Base-by-base conservation (phyloP, 148 eudicot genomes). In the Fagopyrum tataricum region DNA sequence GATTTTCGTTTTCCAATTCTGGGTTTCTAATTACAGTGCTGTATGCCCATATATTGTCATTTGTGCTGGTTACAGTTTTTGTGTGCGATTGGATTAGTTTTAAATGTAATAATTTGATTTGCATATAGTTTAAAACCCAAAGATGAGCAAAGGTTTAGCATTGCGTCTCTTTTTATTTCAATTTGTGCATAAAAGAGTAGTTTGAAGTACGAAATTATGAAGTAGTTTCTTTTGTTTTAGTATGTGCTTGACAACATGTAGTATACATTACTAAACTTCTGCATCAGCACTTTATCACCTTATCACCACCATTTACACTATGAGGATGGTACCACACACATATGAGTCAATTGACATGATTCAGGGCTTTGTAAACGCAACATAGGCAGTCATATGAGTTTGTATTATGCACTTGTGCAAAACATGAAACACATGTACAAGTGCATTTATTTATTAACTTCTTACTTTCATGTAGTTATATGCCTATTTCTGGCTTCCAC, bases 401-500 rank as follows among this genome's bases (percentile, higher is more conserved):
- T 59, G 66, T 15, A 13, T 64, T 61, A 24, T 31, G n/a, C 31
- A 61, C 26, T 24, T 61, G 18, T 61, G 13, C 67, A 26, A 61
- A 9, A 23, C 14, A 20, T 58, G 67, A 26, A 61, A 61, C n/a
- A 31, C 67, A 26, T 9, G 31, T 26, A 39, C 69, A 64, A 64
- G 13, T 37, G 69, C 69, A 64, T 64, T 26, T 14, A 26, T 37
- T 42, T 62, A 5, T 44, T 72, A 72, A 44, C 62, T 4, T 17
- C n/a, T 55, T 52, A 64, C 43, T 49, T 43, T 83, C 78, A 37
- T 76, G 80, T 64, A 95, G 98, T 48, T 95, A 95, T 78, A 83
- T 87, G 92, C 97, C 97, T 70, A 75, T 95, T 49, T 95, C 92
- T 72, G 97, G 98, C 71, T 95, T 95, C 88, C 90, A 90, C 73